Base-by-base conservation (phyloP, 2,329 filamentous ascomycete species). In the Claviceps fusiformis region DNA sequence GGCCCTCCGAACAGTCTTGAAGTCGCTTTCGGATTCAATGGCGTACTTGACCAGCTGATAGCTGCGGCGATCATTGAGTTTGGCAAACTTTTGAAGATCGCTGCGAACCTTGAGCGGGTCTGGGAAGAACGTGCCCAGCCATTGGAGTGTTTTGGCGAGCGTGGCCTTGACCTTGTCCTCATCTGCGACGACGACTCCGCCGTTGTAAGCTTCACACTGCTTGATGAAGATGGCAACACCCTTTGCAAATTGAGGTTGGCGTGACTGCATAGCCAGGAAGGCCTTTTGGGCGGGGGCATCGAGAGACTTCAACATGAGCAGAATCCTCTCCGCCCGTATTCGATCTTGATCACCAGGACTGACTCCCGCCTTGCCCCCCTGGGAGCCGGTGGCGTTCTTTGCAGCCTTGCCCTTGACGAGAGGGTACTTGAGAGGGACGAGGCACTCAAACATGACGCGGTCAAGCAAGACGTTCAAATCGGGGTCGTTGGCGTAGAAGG, bases 31-130 rank as follows among this genome's bases (percentile, higher is more conserved):
- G 3, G 87, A 83, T 35, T 84, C 85, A 67, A 91, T 89, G 54
- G 89, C 83, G 67, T 91, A 96, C 56, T 87, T 85, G 60, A 96
- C 83, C 27, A 98, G 81, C 63, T 95, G 87, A 68, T 96, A 97
- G 62, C 82, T 87, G 55, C 93, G 85, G 53, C 92, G 85, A 66
- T 98, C 91, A 64, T 97, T 89, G 62, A 85, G 78, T 68, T 92
- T 95, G 43, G 89, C 90, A 66, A 96, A 97, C 63, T 88, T 95
- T 72, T 88, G 85, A 13, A 98, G 73, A 68, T 97, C 90, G 17
- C 82, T 80, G 39, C 80, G 81, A 19, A 87, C 85, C 60, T 86
- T 83, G 53, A 80, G 67, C 0, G 82, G 72, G 61, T 98, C 92
- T 0, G 91, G 88, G 54, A 95, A 81, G 55, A 85, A 85, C 59